phyloP scores from a whole-genome alignment of 257 asterid genomes.

The Jacaranda mimosifolia region DNA sequence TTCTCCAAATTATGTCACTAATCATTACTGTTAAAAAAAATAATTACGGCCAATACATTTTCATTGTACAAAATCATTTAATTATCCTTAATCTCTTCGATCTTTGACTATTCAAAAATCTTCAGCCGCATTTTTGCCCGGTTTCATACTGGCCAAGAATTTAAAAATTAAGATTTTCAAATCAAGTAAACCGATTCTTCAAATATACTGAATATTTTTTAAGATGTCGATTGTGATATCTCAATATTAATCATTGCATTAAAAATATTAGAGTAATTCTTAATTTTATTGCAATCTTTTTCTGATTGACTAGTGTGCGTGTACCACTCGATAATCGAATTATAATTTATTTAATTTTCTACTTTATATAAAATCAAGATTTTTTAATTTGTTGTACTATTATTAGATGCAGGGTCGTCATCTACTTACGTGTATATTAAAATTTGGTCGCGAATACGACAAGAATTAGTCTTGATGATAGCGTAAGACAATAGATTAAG shows the following conservation, averaged over 20 bases:
- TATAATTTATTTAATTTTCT: background rate
- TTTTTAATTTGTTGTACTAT: background rate
- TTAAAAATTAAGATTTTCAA: conserved; percentile 21
- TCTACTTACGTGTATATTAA: background rate
- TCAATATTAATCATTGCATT: conserved; percentile 14
- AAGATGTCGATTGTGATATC: background rate
- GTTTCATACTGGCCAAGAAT: conserved; percentile 29
- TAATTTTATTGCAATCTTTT: background rate
- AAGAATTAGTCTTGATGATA: background rate
- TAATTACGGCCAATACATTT: conserved; percentile 1
- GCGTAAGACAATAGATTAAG: conserved; percentile 25
- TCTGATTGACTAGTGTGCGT: conserved; percentile 11
- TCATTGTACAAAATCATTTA: background rate
- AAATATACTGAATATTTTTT: background rate
- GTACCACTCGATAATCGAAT: background rate
- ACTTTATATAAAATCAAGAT: background rate
- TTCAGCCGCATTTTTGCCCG: conserved; percentile 20
- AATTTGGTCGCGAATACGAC: conserved; percentile 28
- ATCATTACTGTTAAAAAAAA: background rate
- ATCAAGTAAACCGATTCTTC: conserved; percentile 5
- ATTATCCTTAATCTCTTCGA: conserved; percentile 3
- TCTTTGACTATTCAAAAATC: conserved; percentile 26
- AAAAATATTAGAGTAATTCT: background rate
- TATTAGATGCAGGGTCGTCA: no score
- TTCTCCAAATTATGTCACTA: background rate